Percentiles rank a stretch among this genome's conserved stretches.
Conservation (phyloP, 2,329 filamentous ascomycete species). For the Phialocephala subalpina region DNA sequence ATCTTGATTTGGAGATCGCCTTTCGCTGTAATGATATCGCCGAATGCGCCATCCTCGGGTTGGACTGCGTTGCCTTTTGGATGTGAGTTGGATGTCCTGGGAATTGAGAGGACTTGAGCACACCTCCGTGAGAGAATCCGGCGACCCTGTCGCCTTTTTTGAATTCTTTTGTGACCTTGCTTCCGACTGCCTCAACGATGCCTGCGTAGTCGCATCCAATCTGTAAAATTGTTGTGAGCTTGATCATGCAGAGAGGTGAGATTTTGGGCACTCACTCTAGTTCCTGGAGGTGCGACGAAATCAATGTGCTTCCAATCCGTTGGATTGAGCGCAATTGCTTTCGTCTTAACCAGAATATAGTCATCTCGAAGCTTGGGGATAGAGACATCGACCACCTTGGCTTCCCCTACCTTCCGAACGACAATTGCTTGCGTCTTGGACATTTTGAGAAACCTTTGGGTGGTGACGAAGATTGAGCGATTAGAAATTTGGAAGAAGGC, state of each 20-base stretch:
- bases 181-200: constrained; percentile 54
- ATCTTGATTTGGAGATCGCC: constrained; percentile 52
- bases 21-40: constrained; percentile 42
- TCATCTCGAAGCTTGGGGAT: constrained; percentile 42
- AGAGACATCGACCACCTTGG: constrained; percentile 32
- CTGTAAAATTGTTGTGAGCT: constrained; percentile 13
- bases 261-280: constrained; percentile 24
- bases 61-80: constrained; percentile 43
- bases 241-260: neutral
- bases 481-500: neutral
- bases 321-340: constrained; percentile 43
- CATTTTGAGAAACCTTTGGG: constrained; percentile 17
- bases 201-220: constrained; percentile 58
- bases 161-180: constrained; percentile 50
- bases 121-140: constrained; percentile 50
- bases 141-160: constrained; percentile 57
- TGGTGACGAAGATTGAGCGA: neutral
- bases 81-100: neutral
- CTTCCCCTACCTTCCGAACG: constrained; percentile 35
- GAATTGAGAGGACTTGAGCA: neutral
- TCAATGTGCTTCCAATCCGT: constrained; percentile 45
- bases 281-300: constrained; percentile 33
- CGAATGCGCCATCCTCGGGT: constrained; percentile 52
- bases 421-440: constrained; percentile 38
- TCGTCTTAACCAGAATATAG: constrained; percentile 42